Conservation (phyloP, 2,329 filamentous ascomycete species). For the Pseudogymnoascus sp. region DNA sequence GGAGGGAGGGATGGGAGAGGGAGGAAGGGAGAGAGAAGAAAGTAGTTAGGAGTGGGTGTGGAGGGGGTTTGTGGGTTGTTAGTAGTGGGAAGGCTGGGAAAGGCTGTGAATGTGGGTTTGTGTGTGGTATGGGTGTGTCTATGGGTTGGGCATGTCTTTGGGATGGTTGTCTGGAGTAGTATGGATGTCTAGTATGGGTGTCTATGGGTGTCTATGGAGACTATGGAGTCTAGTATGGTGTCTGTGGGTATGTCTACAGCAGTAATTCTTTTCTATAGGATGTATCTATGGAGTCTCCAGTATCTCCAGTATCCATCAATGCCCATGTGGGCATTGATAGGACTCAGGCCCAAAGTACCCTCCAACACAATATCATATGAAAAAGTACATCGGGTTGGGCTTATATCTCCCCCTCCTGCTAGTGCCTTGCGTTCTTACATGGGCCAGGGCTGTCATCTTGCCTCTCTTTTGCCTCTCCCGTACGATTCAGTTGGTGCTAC, state of each 20-base stretch:
- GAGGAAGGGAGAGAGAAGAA: background rate
- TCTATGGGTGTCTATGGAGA: background rate
- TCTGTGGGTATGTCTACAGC: too few relatives aligned
- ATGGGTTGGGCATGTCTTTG: too few relatives aligned
- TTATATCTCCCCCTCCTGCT: background rate
- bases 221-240: background rate
- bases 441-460: background rate
- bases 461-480: background rate
- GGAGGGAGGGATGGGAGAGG: background rate
- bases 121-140: background rate
- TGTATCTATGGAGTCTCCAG: background rate
- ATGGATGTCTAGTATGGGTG: background rate
- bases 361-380: background rate
- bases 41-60: background rate
- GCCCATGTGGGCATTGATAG: background rate
- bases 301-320: background rate
- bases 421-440: background rate
- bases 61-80: slow-evolving; percentile 15
- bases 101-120: background rate
- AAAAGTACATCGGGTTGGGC: background rate
- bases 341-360: background rate
- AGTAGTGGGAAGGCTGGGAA: background rate
- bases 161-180: too few relatives aligned
- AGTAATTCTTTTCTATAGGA: too few relatives aligned
- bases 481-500: background rate